Evolutionary conservation across 2,329 filamentous ascomycete genomes (phyloP).

Genomic region (Acrocalymma vagum): DNA sequence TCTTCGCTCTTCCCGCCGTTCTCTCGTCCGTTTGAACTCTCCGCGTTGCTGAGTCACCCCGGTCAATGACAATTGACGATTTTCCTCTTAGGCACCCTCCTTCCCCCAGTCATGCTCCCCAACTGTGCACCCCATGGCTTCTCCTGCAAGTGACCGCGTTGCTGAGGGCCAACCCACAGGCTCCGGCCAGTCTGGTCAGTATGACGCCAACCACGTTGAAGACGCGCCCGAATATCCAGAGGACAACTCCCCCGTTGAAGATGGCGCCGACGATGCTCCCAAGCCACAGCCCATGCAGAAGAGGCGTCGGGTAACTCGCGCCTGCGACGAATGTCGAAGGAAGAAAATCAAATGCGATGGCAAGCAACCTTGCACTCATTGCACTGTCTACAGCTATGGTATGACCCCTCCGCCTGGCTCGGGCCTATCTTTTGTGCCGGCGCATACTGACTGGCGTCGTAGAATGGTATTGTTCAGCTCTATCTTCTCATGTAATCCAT

Average conservation of each 20-base stretch:
- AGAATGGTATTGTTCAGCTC: too few species aligned
- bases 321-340: constrained; percentile 51
- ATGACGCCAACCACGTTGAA: constrained; percentile 34
- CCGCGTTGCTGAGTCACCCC: constrained; percentile 36
- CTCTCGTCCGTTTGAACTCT: constrained; percentile 19
- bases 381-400: constrained; percentile 99
- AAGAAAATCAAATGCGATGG: constrained; percentile 66
- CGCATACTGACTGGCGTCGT: constrained; percentile 21
- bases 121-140: constrained; percentile 46
- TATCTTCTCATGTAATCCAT: too few species aligned
- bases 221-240: constrained; percentile 41
- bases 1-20: constrained; percentile 11
- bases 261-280: constrained; percentile 40
- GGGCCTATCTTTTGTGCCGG: constrained; percentile 3
- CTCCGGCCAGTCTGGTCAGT: constrained; percentile 33
- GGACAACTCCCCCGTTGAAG: constrained; percentile 42
- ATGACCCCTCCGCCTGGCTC: constrained; percentile 19
- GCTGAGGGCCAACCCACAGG: constrained; percentile 40
- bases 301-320: constrained; percentile 53
- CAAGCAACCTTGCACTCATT: constrained; percentile 77
- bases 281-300: constrained; percentile 50
- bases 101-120: constrained; percentile 39
- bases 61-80: constrained; percentile 31
- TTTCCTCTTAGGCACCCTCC: constrained; percentile 42
- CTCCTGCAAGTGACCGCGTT: constrained; percentile 40